A percentile compares a stretch with the other conserved stretches of the same genome.
These are phyloP conservation scores for Vaccinium myrtillus DNA, from an alignment of 148 eudicot genomes.

Conservation along the genomic window DNA sequence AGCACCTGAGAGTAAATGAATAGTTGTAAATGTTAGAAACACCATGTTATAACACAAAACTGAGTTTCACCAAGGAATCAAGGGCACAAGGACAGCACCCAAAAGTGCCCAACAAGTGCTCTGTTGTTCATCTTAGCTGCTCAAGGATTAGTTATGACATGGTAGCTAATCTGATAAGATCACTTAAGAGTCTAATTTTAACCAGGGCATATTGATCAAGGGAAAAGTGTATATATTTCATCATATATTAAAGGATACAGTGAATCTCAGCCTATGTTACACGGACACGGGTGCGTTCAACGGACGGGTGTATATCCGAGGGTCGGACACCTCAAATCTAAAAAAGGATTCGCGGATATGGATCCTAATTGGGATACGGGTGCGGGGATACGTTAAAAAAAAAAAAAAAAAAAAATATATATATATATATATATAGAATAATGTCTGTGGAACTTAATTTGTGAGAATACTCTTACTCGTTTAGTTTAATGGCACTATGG, in stretches of 20 bases:
- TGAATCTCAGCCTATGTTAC: not conserved
- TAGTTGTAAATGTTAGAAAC: conserved; percentile 1
- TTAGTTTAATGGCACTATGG: no score
- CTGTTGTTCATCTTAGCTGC: not conserved
- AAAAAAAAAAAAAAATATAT: no score
- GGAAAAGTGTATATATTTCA: not conserved
- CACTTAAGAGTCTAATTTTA: not conserved
- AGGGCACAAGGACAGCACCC: not conserved
- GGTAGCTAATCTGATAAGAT: not conserved
- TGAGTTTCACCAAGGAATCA: not conserved
- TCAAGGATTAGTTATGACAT: not conserved
- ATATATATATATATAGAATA: no score
- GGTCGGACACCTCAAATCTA: no score
- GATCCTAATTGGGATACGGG: no score
- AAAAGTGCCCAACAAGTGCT: not conserved
- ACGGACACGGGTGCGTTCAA: no score
- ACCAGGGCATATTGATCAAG: not conserved
- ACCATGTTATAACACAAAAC: not conserved
- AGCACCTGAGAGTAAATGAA: conserved; percentile 50
- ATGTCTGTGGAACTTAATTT: no score
- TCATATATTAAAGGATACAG: not conserved
- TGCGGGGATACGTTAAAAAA: no score
- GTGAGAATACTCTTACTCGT: no score
- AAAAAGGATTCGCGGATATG: no score
- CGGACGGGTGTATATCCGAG: no score